Conservation (phyloP, 1,284 basidiomycete species). For the Trichosporon sp. region DNA sequence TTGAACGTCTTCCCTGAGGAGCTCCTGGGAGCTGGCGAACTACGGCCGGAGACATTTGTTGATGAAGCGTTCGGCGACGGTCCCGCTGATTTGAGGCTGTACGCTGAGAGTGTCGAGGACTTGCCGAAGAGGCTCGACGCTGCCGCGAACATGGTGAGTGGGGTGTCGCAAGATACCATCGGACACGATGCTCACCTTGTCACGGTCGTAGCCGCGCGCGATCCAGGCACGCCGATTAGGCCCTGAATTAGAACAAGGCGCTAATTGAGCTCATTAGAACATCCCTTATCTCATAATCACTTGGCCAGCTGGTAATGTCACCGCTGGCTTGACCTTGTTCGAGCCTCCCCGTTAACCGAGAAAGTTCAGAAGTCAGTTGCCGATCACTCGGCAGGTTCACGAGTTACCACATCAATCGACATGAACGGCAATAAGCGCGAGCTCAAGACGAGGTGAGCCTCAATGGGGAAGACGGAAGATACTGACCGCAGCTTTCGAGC, state of each 20-base stretch:
- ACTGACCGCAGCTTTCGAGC: conserved; percentile 39
- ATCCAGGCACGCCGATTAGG: not conserved
- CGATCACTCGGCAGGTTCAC: not conserved
- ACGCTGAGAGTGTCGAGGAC: conserved; percentile 76
- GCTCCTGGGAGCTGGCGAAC: conserved; percentile 34
- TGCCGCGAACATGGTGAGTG: conserved; percentile 66
- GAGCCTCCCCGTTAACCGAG: not conserved
- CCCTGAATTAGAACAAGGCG: not conserved
- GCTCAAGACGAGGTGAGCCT: conserved; percentile 40
- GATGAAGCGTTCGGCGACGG: conserved; percentile 33
- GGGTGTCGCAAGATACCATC: not conserved
- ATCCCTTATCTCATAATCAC: not conserved
- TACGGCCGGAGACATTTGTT: conserved; percentile 47
- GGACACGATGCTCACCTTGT: not conserved
- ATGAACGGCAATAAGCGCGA: conserved; percentile 37
- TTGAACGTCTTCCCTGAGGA: conserved; percentile 50
- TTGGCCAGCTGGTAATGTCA: not conserved
- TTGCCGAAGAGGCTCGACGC: conserved; percentile 84
- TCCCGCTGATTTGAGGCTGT: conserved; percentile 55
- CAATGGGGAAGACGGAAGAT: not conserved
- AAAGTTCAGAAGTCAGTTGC: conserved; percentile 11
- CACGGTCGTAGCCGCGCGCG: not conserved
- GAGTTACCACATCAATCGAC: not conserved
- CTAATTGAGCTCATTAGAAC: not conserved
- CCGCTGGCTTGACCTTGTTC: not conserved